Evolutionary conservation across 352 stramenopile genomes (phyloP), one percentile per base, ranked within the genome.

Genomic region (Phytophthora citrophthora): DNA sequence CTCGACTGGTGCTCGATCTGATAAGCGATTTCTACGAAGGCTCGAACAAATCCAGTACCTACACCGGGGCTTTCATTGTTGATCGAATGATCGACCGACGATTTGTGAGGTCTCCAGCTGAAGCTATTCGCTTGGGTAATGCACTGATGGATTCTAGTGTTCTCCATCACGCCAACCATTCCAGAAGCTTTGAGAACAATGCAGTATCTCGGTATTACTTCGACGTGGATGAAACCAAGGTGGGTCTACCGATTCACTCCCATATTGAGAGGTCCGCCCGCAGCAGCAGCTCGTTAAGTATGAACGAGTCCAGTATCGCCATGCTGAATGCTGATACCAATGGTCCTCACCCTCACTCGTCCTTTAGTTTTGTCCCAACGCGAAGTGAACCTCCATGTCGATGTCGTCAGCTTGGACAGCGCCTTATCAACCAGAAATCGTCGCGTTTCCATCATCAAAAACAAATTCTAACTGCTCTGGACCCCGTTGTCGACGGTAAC

Each of bases 71-170:
- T 16, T 58, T 61, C 24, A 61, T 72, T 16, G 47, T 65, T 12
- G 67, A 75, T n/a, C 51, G 52, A 51, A 64, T 75, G 62, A 64
- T 71, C 20, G 67, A 75, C 24, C 61, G 55, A 12, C 46, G 73
- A 32, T 86, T 79, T 46, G 79, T 88, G 7, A 45, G 64, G 18
- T 76, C 50, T 4, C 53, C 58, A 9, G 70, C 68, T 3, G 79
- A 90, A 46, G 79, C 61, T 0, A 52, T 83, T 31, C 79, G 79
- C 5, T 58, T 90, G 29, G 81, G 79, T 12, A 90, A 88, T 31
- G 72, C 77, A n/a, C 54, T 90, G 55, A 88, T 90, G 81, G 78
- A 90, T 55, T 79, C 81, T 11, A 68, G 68, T 2, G 52, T 84
- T 10, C 64, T 88, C 40, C 81, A 90, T 47, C 81, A 90, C 65